Conservation (phyloP, 2,329 filamentous ascomycete species). For the Diaporthe sp. region DNA sequence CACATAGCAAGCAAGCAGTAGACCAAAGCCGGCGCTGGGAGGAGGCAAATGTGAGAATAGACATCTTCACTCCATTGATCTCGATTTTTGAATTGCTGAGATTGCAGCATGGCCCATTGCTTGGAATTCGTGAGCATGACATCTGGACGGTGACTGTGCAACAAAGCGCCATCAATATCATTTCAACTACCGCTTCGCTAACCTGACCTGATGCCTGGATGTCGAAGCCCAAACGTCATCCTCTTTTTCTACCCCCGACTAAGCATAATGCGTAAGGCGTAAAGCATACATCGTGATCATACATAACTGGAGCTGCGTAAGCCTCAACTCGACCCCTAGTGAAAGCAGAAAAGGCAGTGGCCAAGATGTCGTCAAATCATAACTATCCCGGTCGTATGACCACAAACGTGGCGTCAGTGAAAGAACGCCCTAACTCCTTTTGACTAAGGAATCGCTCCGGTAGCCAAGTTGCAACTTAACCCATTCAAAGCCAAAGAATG, state of each 20-base stretch:
- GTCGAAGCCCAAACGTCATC: neutral
- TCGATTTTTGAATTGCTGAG: neutral
- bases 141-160: neutral
- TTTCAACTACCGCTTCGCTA: neutral
- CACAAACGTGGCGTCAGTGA: neutral
- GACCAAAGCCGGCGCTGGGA: constrained; percentile 29
- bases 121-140: neutral
- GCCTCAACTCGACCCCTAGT: neutral
- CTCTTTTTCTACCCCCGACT: neutral
- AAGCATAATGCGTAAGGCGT: constrained; percentile 29
- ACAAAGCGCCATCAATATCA: neutral
- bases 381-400: neutral
- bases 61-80: constrained; percentile 39
- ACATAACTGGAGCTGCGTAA: constrained; percentile 7
- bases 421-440: constrained; percentile 16
- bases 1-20: constrained; percentile 32
- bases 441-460: neutral
- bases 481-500: neutral
- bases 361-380: neutral
- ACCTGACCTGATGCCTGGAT: neutral
- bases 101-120: neutral
- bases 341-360: neutral
- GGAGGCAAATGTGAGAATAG: constrained; percentile 33
- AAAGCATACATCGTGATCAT: constrained; percentile 39
- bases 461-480: neutral